Conservation (phyloP, 1,139 yeast species). For the Zygotorulaspora mrakii region DNA sequence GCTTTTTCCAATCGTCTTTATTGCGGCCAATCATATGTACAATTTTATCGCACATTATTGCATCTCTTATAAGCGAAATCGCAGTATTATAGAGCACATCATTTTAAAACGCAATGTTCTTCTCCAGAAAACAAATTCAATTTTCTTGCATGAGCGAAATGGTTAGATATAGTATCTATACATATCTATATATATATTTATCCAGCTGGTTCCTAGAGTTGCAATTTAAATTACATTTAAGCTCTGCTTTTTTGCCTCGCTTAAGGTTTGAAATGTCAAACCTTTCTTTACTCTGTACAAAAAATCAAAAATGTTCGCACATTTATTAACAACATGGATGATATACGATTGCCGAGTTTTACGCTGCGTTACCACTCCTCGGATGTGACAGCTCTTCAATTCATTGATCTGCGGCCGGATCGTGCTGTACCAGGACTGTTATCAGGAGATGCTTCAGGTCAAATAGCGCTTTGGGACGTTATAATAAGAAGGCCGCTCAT, state of each 20-base stretch:
- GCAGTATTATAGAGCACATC: slow-evolving; percentile 1
- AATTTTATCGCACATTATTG: neutral
- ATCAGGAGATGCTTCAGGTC: slow-evolving; percentile 32
- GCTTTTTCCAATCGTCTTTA: neutral
- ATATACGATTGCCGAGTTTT: slow-evolving; percentile 14
- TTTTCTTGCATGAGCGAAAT: too few species aligned
- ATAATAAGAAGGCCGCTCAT: slow-evolving; percentile 29
- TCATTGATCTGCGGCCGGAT: slow-evolving; percentile 5
- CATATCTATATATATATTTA: too few species aligned
- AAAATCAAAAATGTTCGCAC: neutral
- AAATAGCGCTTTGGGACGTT: slow-evolving; percentile 30
- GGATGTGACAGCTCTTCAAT: slow-evolving; percentile 17
- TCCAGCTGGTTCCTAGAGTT: too few species aligned
- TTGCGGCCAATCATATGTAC: neutral
- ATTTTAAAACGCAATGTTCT: neutral
- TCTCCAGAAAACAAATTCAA: neutral
- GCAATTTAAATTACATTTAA: too few species aligned
- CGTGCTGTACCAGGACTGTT: slow-evolving; percentile 20
- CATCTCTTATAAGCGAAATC: slow-evolving; percentile 2
- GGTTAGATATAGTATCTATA: too few species aligned
- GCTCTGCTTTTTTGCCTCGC: neutral
- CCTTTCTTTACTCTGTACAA: neutral
- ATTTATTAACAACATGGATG: slow-evolving; percentile 7
- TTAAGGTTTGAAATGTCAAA: neutral
- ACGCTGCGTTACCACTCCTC: slow-evolving; percentile 23